Percentiles rank a stretch among this genome's conserved stretches.
Evolutionary conservation across 176 grass and related monocot genomes (phyloP).

Genomic region (Elymus sibiricus): DNA sequence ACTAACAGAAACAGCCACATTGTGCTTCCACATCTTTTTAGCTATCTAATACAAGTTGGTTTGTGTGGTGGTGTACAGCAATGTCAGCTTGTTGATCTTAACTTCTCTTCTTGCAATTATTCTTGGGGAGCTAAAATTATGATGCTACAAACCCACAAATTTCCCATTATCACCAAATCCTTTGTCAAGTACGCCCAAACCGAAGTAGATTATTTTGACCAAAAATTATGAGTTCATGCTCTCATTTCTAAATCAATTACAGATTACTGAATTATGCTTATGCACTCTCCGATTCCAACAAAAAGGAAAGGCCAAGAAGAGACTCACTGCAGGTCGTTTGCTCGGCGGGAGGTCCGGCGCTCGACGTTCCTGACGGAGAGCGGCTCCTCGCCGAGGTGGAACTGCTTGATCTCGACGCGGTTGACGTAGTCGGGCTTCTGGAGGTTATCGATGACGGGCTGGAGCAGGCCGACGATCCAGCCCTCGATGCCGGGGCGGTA

Average conservation of each 20-base stretch:
- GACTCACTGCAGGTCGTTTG: slow-evolving; percentile 89
- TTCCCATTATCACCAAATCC: slow-evolving; percentile 12
- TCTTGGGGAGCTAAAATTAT: background rate
- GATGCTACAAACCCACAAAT: background rate
- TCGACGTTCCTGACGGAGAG: slow-evolving; percentile 90
- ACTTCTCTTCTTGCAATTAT: background rate
- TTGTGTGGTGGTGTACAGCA: background rate
- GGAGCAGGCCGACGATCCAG: slow-evolving; percentile 89
- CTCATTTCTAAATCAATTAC: background rate
- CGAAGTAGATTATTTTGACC: background rate
- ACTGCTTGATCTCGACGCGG: slow-evolving; percentile 92
- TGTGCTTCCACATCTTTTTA: background rate
- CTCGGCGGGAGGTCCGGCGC: slow-evolving; percentile 67
- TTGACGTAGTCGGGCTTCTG: slow-evolving; percentile 91
- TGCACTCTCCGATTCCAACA: background rate
- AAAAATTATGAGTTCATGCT: too few species aligned
- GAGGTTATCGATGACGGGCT: slow-evolving; percentile 88
- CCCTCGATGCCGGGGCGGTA: slow-evolving; percentile 86
- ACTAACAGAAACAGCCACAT: background rate
- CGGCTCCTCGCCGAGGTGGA: slow-evolving; percentile 89
- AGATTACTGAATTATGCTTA: background rate
- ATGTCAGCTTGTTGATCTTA: background rate
- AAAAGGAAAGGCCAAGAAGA: background rate
- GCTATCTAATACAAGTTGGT: background rate
- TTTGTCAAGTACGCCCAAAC: too few species aligned